A percentile compares a stretch with the other conserved stretches of the same genome.
These are phyloP conservation scores for Citrus cavaleriei DNA, from an alignment of 345 rosid genomes.

Conservation along the genomic window DNA sequence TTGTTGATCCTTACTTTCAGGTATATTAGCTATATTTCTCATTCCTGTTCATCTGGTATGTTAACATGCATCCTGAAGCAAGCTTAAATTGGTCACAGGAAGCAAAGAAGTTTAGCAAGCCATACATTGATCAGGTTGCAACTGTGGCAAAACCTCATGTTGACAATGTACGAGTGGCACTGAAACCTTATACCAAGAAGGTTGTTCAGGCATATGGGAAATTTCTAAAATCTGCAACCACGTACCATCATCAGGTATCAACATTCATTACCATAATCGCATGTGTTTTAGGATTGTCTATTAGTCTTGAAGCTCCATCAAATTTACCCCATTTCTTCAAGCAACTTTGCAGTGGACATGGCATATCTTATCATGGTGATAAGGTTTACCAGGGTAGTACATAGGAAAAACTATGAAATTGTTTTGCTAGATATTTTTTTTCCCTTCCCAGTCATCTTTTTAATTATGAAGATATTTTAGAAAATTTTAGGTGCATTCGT, in stretches of 20 bases:
- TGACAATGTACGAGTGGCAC: constrained; percentile 52
- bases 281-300: neutral
- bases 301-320: neutral
- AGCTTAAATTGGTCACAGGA: constrained; percentile 40
- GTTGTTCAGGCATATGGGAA: constrained; percentile 57
- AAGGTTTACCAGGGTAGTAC: neutral
- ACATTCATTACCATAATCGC: neutral
- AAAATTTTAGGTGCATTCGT: neutral
- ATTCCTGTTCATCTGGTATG: neutral
- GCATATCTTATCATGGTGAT: neutral
- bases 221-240: constrained; percentile 79
- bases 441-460: neutral
- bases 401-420: neutral
- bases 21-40: constrained; percentile 27
- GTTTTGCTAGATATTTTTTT: neutral
- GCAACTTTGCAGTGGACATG: neutral
- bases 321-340: neutral
- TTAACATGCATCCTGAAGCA: constrained; percentile 10
- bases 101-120: constrained; percentile 86
- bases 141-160: constrained; percentile 83
- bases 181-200: constrained; percentile 79
- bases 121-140: constrained; percentile 83
- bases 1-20: constrained; percentile 84
- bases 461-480: neutral
- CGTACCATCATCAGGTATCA: constrained; percentile 82